Evolutionary conservation across 768 basidiomycete species (phyloP), one percentile per base, ranked within the genome.

Genomic region (Mycena floridula): DNA sequence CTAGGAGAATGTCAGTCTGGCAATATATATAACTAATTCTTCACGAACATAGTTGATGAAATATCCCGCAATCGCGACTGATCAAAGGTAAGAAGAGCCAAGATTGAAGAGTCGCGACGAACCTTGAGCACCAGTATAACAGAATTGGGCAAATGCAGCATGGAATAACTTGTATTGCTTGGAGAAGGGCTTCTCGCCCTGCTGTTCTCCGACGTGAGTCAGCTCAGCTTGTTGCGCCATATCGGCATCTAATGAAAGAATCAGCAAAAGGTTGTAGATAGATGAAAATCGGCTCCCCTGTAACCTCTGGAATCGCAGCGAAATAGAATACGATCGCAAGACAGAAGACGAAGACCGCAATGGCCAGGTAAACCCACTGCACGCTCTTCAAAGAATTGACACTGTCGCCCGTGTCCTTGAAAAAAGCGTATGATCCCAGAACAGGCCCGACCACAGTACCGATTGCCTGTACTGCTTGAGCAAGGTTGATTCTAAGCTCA

Each of bases 1-100:
- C n/a, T n/a, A n/a, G n/a, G n/a, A n/a, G n/a, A n/a, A n/a, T n/a
- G n/a, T n/a, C n/a, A n/a, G n/a, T n/a, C n/a, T n/a, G n/a, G n/a
- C n/a, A n/a, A n/a, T n/a, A n/a, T n/a, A n/a, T n/a, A n/a, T n/a
- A n/a, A n/a, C n/a, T n/a, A n/a, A n/a, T n/a, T n/a, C n/a, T n/a
- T n/a, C n/a, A n/a, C n/a, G n/a, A 4, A 56, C 52, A 37, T 65
- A 65, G 50, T 63, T 65, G 45, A 65, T 62, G 44, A 65, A 65
- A 25, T 63, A 65, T 4, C 54, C 54, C 2, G 62, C 60, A 30
- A 62, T 59, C 0, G 62, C 60, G 11, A 65, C 62, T 64, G 42
- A 11, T 20, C 12, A 7, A 4, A 1, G 25, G 24, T 5, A 6
- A 25, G 32, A 32, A 21, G 6, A 24, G 27, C 40, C 20, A 37